Evolutionary conservation across 2,329 filamentous ascomycete genomes (phyloP), one percentile per base, ranked within the genome.

Genomic region (Colletotrichum simmondsii): DNA sequence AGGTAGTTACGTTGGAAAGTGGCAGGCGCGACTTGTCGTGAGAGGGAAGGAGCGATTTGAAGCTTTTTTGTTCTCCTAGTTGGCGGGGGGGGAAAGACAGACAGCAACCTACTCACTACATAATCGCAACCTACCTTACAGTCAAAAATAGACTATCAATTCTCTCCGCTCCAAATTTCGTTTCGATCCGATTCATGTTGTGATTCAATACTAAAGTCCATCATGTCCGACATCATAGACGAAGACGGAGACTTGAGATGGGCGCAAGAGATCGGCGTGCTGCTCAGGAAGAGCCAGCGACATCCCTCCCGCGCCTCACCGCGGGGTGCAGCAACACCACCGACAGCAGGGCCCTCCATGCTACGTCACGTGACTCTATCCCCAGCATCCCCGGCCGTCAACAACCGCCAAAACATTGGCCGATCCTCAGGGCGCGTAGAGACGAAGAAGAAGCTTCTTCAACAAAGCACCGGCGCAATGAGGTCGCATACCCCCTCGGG

Each of bases 381-480:
- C 56, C 65, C 66, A 49, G 65, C 65, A 70, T 56, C 53, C 24
- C 56, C 30, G 65, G 66, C 64, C 35, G 24, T 24, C 49, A 26
- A 19, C 37, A 61, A 53, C 35, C 59, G 46, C 61, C 65, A 68
- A 74, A 67, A 75, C 75, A 71, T 42, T 63, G 61, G 56, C 66
- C 64, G 57, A 62, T 70, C 59, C 68, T 70, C 70, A 46, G 64
- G 49, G 74, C 69, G 69, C 62, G 28, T 42, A n/a, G 19, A 49
- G 42, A 49, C 10, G 42, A 46, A n/a, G 42, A 32, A 24, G 22
- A 68, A 66, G 35, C 61, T 60, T 58, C 68, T 76, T 68, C 68
- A 68, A 26, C 61, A 54, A 75, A 80, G 19, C 77, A 77, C 72
- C 80, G 79, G 69, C 79, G 79, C 42, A 79, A 80, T 71, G 79